A percentile compares a stretch with the other conserved stretches of the same genome.
Conservation (phyloP, 2,329 filamentous ascomycete genomes). For the Zymoseptoria pseudotritici region DNA sequence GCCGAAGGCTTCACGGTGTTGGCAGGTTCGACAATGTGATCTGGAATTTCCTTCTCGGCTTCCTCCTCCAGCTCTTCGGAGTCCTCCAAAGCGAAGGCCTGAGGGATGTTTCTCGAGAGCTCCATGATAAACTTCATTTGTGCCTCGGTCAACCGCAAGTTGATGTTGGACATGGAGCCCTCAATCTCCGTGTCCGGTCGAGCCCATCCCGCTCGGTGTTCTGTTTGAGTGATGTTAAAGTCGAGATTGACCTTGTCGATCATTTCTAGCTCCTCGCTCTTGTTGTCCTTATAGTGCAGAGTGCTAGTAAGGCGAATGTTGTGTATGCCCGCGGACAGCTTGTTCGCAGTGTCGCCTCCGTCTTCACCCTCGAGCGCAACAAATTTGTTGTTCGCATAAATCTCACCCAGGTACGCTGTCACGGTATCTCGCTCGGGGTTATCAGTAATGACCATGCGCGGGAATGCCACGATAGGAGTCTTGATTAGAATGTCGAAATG, state of each 20-base stretch:
- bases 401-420: slow-evolving; percentile 91
- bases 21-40: slow-evolving; percentile 45
- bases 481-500: slow-evolving; percentile 91
- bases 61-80: slow-evolving; percentile 63
- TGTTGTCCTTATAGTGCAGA: slow-evolving; percentile 67
- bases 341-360: slow-evolving; percentile 67
- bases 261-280: slow-evolving; percentile 82
- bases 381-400: slow-evolving; percentile 94
- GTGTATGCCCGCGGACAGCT: slow-evolving; percentile 81
- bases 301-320: slow-evolving; percentile 87
- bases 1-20: slow-evolving; percentile 43
- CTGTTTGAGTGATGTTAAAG: slow-evolving; percentile 85
- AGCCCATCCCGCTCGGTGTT: slow-evolving; percentile 69
- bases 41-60: slow-evolving; percentile 64
- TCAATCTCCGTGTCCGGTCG: slow-evolving; percentile 88
- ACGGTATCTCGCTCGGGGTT: slow-evolving; percentile 69
- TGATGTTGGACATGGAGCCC: slow-evolving; percentile 87
- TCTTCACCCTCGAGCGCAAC: slow-evolving; percentile 66
- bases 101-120: slow-evolving; percentile 78
- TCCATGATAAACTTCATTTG: slow-evolving; percentile 87
- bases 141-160: slow-evolving; percentile 79
- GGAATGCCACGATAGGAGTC: slow-evolving; percentile 94
- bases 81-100: slow-evolving; percentile 70
- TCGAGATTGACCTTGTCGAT: slow-evolving; percentile 94
- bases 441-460: slow-evolving; percentile 64